Evolutionary conservation across 805 yeast species (phyloP), one percentile per base, ranked within the genome.

Genomic region (Nakazawaea laoshanensis): DNA sequence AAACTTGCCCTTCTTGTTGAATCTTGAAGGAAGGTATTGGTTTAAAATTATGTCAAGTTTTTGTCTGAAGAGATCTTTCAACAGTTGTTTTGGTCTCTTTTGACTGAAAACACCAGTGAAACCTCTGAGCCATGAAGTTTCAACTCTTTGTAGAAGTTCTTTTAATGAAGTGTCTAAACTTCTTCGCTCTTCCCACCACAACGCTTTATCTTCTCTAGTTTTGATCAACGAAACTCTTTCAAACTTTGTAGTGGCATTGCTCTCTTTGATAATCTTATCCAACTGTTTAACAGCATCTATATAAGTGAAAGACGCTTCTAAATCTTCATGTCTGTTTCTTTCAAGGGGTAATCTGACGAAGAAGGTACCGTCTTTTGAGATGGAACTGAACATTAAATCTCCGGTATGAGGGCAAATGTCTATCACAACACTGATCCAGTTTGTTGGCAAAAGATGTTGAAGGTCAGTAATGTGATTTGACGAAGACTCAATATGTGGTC

Each of bases 121-220:
- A 0, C 89, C 94, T 10, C 89, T 86, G 23, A 89, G 57, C 88
- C 96, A 84, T 35, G 60, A 57, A 15, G 52, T 50, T 35, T 85
- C 89, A 7, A 84, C 66, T 20, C 60, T 59, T 1, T 50, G 45
- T n/a, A 89, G 49, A n/a, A 87, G 52, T 2, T 51, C 52, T 24
- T 65, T 51, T 33, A 89, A 47, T 29, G 66, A 53, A 7, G 59
- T 50, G 50, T 89, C 96, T 12, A 87, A 57, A 0, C 52, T 55
- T 35, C 70, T 72, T 30, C 96, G 59, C 19, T 59, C 57, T 25
- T 65, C 63, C 95, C 96, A 92, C 96, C 96, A 89, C 6, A 57
- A 42, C 29, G 65, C 67, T 31, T 86, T 63, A 19, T 77, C 80
- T 26, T 74, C 78, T 28, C 67, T 63, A 0, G 85, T 65, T 3